phyloP scores from a whole-genome alignment of 106 monocot species.

The Dendrobium chrysotoxum region DNA sequence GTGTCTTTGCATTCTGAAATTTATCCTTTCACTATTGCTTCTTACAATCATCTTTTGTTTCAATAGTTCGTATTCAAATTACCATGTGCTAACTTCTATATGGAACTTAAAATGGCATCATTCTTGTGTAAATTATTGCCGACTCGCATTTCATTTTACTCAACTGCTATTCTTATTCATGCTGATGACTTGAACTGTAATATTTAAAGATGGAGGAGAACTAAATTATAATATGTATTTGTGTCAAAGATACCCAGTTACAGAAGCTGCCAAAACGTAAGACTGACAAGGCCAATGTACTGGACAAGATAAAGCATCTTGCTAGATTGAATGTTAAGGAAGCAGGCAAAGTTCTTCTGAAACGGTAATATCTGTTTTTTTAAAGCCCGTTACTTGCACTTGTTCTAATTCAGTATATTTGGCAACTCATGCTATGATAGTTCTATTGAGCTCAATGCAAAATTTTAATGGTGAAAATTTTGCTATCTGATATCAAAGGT shows the following conservation, averaged over 20 bases:
- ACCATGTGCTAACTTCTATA: not conserved
- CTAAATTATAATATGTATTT: conserved; percentile 25
- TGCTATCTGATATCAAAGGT: not conserved
- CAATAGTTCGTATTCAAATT: not conserved
- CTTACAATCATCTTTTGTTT: not conserved
- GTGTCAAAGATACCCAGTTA: conserved; percentile 85
- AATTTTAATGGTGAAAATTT: not conserved
- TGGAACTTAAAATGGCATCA: not conserved
- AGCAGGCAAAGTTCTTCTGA: conserved; percentile 81
- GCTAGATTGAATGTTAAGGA: conserved; percentile 76
- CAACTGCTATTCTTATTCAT: not conserved
- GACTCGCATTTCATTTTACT: not conserved
- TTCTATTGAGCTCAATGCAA: not conserved
- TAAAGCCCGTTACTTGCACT: not conserved
- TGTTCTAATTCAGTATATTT: no score
- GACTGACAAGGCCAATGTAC: conserved; percentile 84
- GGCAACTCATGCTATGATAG: not conserved
- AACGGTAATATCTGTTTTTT: conserved; percentile 45
- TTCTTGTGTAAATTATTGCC: not conserved
- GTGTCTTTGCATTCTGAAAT: not conserved
- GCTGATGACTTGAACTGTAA: not conserved
- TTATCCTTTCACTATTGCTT: not conserved
- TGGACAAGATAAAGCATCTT: conserved; percentile 83
- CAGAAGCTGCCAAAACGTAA: conserved; percentile 95
- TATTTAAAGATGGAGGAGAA: conserved; percentile 2